Percentiles rank a stretch among this genome's conserved stretches.
Conservation (phyloP, 2,329 filamentous ascomycete species). For the Parasarocladium wereldwijsianum region DNA sequence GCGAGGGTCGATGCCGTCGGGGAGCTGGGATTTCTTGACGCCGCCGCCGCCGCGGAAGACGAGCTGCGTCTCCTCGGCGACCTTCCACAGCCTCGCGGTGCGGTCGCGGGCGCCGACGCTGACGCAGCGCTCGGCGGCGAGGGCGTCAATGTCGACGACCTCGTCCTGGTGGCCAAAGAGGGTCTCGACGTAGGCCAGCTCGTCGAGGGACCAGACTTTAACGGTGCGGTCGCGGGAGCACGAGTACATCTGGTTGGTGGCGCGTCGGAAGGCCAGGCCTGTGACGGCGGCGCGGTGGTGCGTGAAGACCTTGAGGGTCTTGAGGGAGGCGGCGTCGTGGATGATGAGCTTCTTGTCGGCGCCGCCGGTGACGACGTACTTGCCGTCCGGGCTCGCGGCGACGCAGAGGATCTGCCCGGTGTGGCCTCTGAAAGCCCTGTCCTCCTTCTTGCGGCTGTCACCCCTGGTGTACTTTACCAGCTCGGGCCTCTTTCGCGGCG, state of each 20-base stretch:
- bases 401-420: constrained; percentile 67
- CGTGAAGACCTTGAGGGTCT: constrained; percentile 69
- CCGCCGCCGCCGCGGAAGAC: constrained; percentile 79
- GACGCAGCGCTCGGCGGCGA: constrained; percentile 77
- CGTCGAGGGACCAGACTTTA: constrained; percentile 88
- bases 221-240: constrained; percentile 83
- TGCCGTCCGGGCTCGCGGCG: constrained; percentile 77
- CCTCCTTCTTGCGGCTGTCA: constrained; percentile 41
- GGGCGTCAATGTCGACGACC: constrained; percentile 68
- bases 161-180: constrained; percentile 92
- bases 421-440: constrained; percentile 61
- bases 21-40: constrained; percentile 39
- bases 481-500: constrained; percentile 45
- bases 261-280: constrained; percentile 69
- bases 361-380: constrained; percentile 82
- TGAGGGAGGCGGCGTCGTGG: constrained; percentile 70
- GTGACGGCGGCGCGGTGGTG: constrained; percentile 85
- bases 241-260: constrained; percentile 85
- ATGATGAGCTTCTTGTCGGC: constrained; percentile 73
- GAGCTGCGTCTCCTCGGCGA: constrained; percentile 86
- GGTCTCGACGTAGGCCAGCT: constrained; percentile 87
- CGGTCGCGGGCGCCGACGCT: constrained; percentile 84
- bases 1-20: constrained; percentile 27
- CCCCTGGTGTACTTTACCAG: constrained; percentile 50
- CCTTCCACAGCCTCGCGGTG: constrained; percentile 89